These are phyloP conservation scores for Desmodesmus armatus DNA, from an alignment of 139 green algal genomes.

Conservation along the genomic window DNA sequence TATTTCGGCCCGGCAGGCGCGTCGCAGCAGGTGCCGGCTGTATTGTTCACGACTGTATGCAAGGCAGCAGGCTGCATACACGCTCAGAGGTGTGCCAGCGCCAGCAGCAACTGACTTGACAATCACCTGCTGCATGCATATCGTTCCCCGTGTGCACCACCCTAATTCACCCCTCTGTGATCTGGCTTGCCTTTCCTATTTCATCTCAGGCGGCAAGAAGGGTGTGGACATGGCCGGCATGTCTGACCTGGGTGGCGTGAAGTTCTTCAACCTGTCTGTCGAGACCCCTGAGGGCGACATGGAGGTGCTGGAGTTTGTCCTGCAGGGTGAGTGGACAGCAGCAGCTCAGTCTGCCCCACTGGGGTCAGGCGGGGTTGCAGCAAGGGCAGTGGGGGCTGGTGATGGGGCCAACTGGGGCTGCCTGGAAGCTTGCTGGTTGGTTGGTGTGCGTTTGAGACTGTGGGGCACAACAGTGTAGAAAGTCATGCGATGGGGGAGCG, in stretches of 20 bases:
- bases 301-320: constrained; percentile 68
- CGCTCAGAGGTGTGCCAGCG: too few relatives aligned
- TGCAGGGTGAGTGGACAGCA: constrained; percentile 63
- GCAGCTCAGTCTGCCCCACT: not conserved
- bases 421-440: not conserved
- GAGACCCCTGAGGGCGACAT: constrained; percentile 75
- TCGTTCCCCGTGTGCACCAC: not conserved
- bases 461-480: not conserved
- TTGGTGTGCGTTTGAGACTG: not conserved
- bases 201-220: constrained; percentile 69
- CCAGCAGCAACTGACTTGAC: too few relatives aligned
- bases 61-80: not conserved
- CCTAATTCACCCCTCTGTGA: not conserved
- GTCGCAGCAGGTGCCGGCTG: not conserved
- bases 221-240: constrained; percentile 65
- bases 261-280: constrained; percentile 84
- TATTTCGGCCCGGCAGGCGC: not conserved
- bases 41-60: not conserved
- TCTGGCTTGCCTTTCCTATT: not conserved
- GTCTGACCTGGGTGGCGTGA: constrained; percentile 79
- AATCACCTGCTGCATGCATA: not conserved
- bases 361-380: not conserved
- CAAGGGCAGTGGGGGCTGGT: not conserved
- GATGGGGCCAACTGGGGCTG: not conserved
- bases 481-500: too few relatives aligned